These are phyloP conservation scores for Podaxis sp. DNA, from an alignment of 768 basidiomycete genomes.

Conservation along the genomic window DNA sequence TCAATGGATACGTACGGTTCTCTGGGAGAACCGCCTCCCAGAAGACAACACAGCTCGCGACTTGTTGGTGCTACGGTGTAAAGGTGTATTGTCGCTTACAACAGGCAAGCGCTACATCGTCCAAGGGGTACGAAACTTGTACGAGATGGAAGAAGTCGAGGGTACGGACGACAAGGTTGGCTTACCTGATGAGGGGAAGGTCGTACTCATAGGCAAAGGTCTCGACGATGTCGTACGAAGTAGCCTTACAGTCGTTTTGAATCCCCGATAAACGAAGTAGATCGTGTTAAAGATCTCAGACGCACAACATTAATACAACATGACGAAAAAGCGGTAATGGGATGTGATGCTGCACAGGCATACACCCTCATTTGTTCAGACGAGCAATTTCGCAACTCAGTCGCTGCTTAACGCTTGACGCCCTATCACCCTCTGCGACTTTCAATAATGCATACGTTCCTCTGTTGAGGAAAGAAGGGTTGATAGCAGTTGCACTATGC, in stretches of 20 bases:
- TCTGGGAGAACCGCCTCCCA: slow-evolving; percentile 76
- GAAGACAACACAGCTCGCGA: slow-evolving; percentile 20
- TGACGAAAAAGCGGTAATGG: no score
- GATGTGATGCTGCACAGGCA: no score
- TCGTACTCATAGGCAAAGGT: slow-evolving; percentile 88
- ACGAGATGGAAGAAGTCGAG: slow-evolving; percentile 65
- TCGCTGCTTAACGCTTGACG: slow-evolving; percentile 30
- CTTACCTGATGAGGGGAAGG: slow-evolving; percentile 66
- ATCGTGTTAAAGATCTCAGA: neutral
- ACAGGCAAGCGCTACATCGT: slow-evolving; percentile 68
- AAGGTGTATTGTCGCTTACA: slow-evolving; percentile 69
- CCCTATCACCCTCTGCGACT: slow-evolving; percentile 28
- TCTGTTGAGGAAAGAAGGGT: slow-evolving; percentile 79
- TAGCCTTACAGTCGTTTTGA: slow-evolving; percentile 47
- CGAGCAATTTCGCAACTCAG: slow-evolving; percentile 22
- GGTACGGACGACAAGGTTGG: slow-evolving; percentile 36
- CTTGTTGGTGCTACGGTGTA: slow-evolving; percentile 79
- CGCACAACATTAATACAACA: slow-evolving; percentile 3
- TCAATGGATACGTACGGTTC: slow-evolving; percentile 73
- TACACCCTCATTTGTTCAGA: neutral
- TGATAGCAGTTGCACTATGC: slow-evolving; percentile 76
- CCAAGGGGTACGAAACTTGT: slow-evolving; percentile 90
- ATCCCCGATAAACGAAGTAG: slow-evolving; percentile 11
- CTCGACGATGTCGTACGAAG: slow-evolving; percentile 53
- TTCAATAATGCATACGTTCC: slow-evolving; percentile 51